Base-by-base conservation (phyloP, 2,329 filamentous ascomycete species). In the Fusarium heterosporum region DNA sequence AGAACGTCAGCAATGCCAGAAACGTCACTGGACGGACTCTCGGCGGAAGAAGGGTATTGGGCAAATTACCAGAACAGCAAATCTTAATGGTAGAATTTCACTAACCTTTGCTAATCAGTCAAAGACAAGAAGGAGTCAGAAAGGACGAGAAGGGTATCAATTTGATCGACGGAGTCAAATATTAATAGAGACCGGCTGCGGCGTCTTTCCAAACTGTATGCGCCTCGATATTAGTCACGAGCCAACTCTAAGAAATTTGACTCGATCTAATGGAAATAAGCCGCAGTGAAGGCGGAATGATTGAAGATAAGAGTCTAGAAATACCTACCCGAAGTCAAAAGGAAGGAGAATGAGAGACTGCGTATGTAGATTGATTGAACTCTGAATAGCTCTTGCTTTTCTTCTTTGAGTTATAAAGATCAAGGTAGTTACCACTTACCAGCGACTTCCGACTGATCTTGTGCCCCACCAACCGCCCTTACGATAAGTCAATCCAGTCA, bases 221-320 rank as follows among this genome's bases (percentile, higher is more conserved):
- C 41, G 42, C 59, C 47, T 55, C 19, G n/a, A 41, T 57, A 63
- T 63, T 63, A 63, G 60, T 63, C 60, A 63, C 40, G 52, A 58
- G 60, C 43, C 32, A 42, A 58, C 46, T 64, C 39, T 29, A 63
- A 36, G 51, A 57, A 51, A 49, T 38, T 45, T 42, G 43, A 38
- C 34, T 62, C 52, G 45, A 19, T 13, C 19, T 46, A 26, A 45
- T 26, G 54, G 38, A 22, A 34, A 45, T 36, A 45, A 56, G 32
- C 29, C 43, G 22, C n/a, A 43, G 11, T 54, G 6, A 16, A 28
- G 43, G 28, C 14, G 26, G 22, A 40, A 6, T 4, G 16, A 26
- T 43, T 19, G 14, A n/a, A 28, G 28, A 19, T 12, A 43, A 43
- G 12, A 41, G 17, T 8, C 25, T 17, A n/a, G 13, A 5, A 30